A percentile compares a stretch with the other conserved stretches of the same genome.
These are phyloP conservation scores for Epichloe uncinata DNA, from an alignment of 2,329 filamentous ascomycete genomes.

Conservation along the genomic window DNA sequence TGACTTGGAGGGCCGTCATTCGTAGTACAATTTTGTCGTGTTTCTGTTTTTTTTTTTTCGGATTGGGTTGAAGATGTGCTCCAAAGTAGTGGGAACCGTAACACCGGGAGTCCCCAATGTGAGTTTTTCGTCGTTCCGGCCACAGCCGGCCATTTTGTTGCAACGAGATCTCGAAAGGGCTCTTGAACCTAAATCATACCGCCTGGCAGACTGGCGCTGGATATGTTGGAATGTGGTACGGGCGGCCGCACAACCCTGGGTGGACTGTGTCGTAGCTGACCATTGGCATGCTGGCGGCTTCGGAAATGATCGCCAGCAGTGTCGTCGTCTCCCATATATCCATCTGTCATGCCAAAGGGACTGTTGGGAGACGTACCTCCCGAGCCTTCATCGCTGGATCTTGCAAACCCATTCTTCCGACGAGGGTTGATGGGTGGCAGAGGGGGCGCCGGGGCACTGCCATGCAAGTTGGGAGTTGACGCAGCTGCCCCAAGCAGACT, in stretches of 20 bases:
- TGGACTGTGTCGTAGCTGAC: conserved; percentile 1
- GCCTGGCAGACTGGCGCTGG: conserved; percentile 23
- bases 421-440: conserved; percentile 47
- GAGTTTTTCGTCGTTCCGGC: neutral
- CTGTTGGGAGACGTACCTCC: neutral
- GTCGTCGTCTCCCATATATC: conserved; percentile 1
- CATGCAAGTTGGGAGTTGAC: conserved; percentile 26
- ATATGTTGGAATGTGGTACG: conserved; percentile 12
- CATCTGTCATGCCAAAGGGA: neutral
- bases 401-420: conserved; percentile 29
- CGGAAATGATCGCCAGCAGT: neutral
- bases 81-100: neutral
- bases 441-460: conserved; percentile 28
- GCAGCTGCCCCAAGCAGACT: conserved; percentile 20
- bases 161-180: neutral
- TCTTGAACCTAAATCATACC: conserved; percentile 29
- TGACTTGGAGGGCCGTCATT: conserved; percentile 5
- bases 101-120: neutral
- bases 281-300: neutral
- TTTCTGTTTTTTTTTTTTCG: neutral
- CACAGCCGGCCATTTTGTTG: neutral
- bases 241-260: neutral
- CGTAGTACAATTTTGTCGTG: conserved; percentile 4
- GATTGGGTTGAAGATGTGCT: neutral
- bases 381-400: conserved; percentile 21